phyloP scores from a whole-genome alignment of 805 yeast genomes.

The Candida maesae region DNA sequence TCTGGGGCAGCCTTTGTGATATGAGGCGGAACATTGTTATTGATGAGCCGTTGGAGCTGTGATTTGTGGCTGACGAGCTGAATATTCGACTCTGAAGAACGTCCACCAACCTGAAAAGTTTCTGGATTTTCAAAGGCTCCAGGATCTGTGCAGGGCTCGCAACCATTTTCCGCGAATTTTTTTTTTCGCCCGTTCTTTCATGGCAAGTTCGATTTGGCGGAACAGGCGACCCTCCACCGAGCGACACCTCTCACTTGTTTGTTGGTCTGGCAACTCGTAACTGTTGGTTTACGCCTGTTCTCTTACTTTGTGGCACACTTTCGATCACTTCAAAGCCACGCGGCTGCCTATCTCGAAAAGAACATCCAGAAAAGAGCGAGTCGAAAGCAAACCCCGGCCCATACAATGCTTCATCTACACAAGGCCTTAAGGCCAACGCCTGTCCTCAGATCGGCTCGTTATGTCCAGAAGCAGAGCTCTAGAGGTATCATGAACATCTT shows the following conservation, averaged over 20 bases:
- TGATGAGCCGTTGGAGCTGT: background rate
- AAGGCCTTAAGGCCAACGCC: constrained; percentile 7
- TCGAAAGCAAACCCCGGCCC: background rate
- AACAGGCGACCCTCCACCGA: background rate
- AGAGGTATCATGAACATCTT: constrained; percentile 34
- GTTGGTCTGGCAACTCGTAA: too few species aligned
- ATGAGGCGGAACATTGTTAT: constrained; percentile 7
- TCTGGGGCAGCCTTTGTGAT: constrained; percentile 3
- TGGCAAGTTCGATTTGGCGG: background rate
- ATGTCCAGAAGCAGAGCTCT: background rate
- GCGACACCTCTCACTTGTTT: too few species aligned
- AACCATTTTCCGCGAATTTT: background rate
- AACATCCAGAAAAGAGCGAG: background rate
- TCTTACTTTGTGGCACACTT: too few species aligned
- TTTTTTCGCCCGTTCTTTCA: constrained; percentile 1
- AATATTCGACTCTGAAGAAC: background rate
- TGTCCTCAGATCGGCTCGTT: background rate
- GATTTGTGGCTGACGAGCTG: background rate
- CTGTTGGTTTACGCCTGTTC: too few species aligned
- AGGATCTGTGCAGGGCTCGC: background rate
- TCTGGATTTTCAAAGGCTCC: constrained; percentile 1
- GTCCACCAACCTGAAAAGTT: constrained; percentile 1
- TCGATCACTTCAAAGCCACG: too few species aligned
- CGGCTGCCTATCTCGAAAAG: too few species aligned
- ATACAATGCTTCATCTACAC: constrained; percentile 4